phyloP scores from a whole-genome alignment of 768 basidiomycete species.

The Lactarius vividus region DNA sequence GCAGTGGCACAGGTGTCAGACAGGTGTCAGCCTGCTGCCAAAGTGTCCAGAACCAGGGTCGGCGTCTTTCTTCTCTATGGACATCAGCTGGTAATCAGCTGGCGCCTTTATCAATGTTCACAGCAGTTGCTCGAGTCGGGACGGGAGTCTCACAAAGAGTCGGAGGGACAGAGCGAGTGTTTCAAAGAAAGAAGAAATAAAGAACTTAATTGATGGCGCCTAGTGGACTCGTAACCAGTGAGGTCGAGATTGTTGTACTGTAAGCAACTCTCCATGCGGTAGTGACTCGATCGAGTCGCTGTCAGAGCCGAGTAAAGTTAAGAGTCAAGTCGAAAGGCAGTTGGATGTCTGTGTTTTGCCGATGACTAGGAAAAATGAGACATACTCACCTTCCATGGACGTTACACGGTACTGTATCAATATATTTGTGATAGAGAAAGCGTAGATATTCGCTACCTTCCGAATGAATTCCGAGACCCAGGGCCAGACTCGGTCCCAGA shows the following conservation, averaged over 20 bases:
- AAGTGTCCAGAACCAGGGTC: background rate
- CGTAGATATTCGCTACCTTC: background rate
- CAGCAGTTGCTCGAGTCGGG: too few relatives aligned
- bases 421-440: background rate
- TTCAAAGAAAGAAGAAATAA: too few relatives aligned
- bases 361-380: background rate
- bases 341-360: background rate
- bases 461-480: conserved; percentile 14
- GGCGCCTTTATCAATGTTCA: background rate
- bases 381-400: background rate
- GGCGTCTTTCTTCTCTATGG: background rate
- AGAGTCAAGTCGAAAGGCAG: too few relatives aligned
- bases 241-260: too few relatives aligned
- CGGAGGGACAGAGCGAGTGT: too few relatives aligned
- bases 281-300: too few relatives aligned
- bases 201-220: too few relatives aligned
- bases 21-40: background rate
- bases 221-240: too few relatives aligned
- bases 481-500: too few relatives aligned
- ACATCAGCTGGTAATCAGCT: background rate
- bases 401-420: background rate
- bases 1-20: background rate
- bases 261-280: too few relatives aligned
- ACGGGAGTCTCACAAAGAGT: too few relatives aligned
- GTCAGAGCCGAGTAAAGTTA: too few relatives aligned